A percentile compares a stretch with the other conserved stretches of the same genome.
These are phyloP conservation scores for Clavispora fructus DNA, from an alignment of 805 yeast species.

Conservation along the genomic window DNA sequence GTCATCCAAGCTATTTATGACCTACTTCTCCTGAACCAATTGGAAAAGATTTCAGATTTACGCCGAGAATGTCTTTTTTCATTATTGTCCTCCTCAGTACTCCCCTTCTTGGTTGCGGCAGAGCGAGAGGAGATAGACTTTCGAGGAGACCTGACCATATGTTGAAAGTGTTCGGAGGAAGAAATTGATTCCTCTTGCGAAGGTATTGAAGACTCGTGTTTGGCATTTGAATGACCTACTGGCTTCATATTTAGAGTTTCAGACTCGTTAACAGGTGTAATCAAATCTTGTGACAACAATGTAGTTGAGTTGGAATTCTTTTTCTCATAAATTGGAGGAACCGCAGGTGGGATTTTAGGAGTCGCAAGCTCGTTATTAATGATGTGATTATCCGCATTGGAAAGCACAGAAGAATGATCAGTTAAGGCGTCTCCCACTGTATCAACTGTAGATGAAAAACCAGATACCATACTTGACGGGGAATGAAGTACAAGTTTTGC, in stretches of 20 bases:
- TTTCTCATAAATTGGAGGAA: not conserved
- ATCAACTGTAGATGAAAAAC: constrained; percentile 1
- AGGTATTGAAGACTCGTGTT: not conserved
- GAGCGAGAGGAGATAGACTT: not conserved
- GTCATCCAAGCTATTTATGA: not conserved
- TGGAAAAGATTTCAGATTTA: not conserved
- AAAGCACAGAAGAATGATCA: constrained; percentile 3
- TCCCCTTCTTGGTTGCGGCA: not conserved
- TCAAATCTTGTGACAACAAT: not conserved
- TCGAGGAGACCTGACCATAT: not conserved
- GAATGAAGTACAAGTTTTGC: not conserved
- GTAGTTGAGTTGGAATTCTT: not conserved
- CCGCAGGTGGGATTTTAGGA: not conserved
- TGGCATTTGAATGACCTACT: not conserved
- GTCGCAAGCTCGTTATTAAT: not conserved
- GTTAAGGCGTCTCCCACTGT: constrained; percentile 1
- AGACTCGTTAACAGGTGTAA: not conserved
- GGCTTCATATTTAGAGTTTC: not conserved
- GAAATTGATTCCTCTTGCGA: not conserved
- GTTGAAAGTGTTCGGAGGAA: not conserved
- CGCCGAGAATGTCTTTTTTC: not conserved
- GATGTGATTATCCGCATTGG: not conserved
- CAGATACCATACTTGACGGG: constrained; percentile 4
- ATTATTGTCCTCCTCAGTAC: not conserved
- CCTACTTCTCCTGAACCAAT: not conserved